phyloP scores from a whole-genome alignment of 129 eudicot species.

The Logfia minima region DNA sequence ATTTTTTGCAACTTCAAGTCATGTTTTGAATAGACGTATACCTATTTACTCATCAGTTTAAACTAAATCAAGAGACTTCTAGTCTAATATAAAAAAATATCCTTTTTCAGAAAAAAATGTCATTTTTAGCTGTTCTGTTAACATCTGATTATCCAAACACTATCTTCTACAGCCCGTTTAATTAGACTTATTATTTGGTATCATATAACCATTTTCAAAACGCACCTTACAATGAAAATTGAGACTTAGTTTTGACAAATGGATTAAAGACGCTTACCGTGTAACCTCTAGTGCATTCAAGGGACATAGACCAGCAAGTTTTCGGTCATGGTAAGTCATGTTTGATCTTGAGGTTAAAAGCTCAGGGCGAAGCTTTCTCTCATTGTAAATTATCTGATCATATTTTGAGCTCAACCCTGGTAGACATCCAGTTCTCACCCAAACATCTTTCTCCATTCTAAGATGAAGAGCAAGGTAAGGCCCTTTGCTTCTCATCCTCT shows the following conservation, averaged over 20 bases:
- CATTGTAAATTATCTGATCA: constrained; percentile 65
- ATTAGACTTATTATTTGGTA: neutral
- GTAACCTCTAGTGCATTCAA: constrained; percentile 83
- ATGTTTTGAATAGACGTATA: too few relatives aligned
- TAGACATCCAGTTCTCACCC: constrained; percentile 98
- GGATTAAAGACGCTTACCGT: constrained; percentile 40
- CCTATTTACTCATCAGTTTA: neutral
- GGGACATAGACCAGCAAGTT: constrained; percentile 92
- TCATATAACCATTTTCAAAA: neutral
- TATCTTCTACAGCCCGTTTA: neutral
- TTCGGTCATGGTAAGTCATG: constrained; percentile 86
- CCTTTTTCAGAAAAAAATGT: neutral
- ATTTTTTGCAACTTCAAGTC: neutral
- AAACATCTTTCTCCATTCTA: constrained; percentile 92
- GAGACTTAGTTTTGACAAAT: neutral
- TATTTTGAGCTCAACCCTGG: constrained; percentile 72
- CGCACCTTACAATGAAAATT: neutral
- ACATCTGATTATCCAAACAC: neutral
- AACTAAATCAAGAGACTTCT: neutral
- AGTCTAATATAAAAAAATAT: neutral
- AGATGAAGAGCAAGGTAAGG: constrained; percentile 94
- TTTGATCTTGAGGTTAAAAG: constrained; percentile 89
- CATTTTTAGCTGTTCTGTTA: neutral
- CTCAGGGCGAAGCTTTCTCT: constrained; percentile 69
- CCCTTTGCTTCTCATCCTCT: constrained; percentile 86